phyloP scores from a whole-genome alignment of 495 filamentous ascomycete genomes.

The Pyrenula massariospora region DNA sequence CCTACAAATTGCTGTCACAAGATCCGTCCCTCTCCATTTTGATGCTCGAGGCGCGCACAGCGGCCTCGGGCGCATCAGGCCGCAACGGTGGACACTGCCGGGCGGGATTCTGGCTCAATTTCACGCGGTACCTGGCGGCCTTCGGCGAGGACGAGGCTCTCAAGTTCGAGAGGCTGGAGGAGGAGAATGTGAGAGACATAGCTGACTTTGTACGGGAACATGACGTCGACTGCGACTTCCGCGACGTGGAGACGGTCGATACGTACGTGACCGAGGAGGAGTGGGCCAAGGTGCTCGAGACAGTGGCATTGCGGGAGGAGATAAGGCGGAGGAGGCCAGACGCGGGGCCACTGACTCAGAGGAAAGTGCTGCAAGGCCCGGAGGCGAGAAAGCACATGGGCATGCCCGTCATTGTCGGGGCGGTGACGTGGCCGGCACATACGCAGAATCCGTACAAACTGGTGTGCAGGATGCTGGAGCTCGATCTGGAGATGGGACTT shows the following conservation, averaged over 20 bases:
- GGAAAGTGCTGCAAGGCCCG: not conserved
- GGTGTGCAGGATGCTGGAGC: not conserved
- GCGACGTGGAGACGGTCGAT: not conserved
- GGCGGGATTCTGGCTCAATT: not conserved
- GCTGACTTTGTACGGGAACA: not conserved
- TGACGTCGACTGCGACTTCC: not conserved
- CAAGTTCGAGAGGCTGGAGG: not conserved
- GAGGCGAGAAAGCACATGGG: not conserved
- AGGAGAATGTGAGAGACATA: not conserved
- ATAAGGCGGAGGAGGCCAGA: not conserved
- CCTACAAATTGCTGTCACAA: constrained; percentile 44
- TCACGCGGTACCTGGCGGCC: not conserved
- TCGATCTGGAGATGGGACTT: not conserved
- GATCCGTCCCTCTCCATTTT: constrained; percentile 36
- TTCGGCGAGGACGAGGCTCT: not conserved
- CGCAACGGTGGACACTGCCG: constrained; percentile 22
- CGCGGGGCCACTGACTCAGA: not conserved
- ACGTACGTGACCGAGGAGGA: not conserved
- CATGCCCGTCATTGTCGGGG: not conserved
- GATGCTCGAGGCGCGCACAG: constrained; percentile 72
- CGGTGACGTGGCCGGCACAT: not conserved
- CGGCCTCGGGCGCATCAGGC: constrained; percentile 73
- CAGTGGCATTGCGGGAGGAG: not conserved
- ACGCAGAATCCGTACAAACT: not conserved
- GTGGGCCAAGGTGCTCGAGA: not conserved